phyloP scores from a whole-genome alignment of 768 basidiomycete genomes.

The Asterophora lycoperdoides region DNA sequence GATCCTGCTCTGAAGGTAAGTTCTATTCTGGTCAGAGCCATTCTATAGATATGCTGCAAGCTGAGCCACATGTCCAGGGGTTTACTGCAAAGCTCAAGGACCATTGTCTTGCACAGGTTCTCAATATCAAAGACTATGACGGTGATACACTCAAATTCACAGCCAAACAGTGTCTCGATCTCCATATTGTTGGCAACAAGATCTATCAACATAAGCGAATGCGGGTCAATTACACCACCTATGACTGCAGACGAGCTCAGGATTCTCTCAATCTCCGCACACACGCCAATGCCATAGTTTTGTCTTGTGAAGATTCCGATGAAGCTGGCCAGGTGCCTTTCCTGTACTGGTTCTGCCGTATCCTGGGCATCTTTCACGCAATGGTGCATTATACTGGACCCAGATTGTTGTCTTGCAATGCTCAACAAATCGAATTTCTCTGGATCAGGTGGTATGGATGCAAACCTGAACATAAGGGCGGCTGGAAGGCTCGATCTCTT shows the following conservation, averaged over 20 bases:
- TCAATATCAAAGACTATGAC: neutral
- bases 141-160: neutral
- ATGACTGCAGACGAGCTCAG: no score
- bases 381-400: slow-evolving; percentile 15
- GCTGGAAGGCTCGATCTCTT: slow-evolving; percentile 4
- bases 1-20: neutral
- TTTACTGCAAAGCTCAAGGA: slow-evolving; percentile 1
- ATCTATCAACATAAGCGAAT: slow-evolving; percentile 20
- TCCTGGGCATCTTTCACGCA: slow-evolving; percentile 26
- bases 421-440: slow-evolving; percentile 4
- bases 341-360: slow-evolving; percentile 28
- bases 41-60: neutral
- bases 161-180: neutral
- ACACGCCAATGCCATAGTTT: slow-evolving; percentile 20
- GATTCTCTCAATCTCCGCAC: slow-evolving; percentile 18
- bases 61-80: neutral
- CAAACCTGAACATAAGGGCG: slow-evolving; percentile 3
- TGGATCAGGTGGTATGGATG: slow-evolving; percentile 30
- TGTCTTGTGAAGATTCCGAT: neutral
- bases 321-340: slow-evolving; percentile 13
- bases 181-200: slow-evolving; percentile 13
- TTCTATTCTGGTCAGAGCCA: neutral
- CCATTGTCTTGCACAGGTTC: slow-evolving; percentile 2
- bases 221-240: slow-evolving; percentile 30
- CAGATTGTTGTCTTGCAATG: slow-evolving; percentile 18